Base-by-base conservation (phyloP, 1,139 yeast genomes). In the Blastobotrys raffinosifermentans region DNA sequence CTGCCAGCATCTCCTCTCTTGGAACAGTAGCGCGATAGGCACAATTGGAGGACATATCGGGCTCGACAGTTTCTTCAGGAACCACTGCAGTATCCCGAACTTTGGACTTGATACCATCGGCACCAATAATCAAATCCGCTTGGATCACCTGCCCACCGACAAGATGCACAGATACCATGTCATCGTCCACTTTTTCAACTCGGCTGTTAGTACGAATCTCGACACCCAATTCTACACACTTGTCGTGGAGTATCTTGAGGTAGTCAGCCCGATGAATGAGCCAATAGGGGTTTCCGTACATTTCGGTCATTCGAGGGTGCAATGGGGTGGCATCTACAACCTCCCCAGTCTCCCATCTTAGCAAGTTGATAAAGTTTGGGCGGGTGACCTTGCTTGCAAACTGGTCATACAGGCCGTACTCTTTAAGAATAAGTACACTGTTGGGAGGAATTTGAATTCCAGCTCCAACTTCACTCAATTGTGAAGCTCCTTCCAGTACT, bases 401-500 rank as follows among this genome's bases (percentile, higher is more conserved):
- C 18, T 50, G 41, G 34, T 55, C 50, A 43, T 46, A 38, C 36
- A 57, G 49, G 4, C 65, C 65, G 44, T 55, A 49, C n/a, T 50
- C 42, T 32, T 49, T 45, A 18, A 60, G 43, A 19, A 61, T 49
- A 19, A 54, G 46, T 14, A 54, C 44, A n/a, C 63, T 51, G 29
- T 59, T 58, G 11, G 65, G 65, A 5, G 64, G 65, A 20, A 60
- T 52, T 46, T 61, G 65, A 34, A 61, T 60, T 19, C 65, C 65
- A 8, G 68, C 69, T 9, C 69, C 69, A 8, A 64, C 66, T 48
- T 64, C 69, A n/a, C 66, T 64, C 10, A 61, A 49, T 29, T 45
- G 50, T 26, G 49, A 46, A 17, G 66, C 61, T 27, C 59, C 52
- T 46, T 64, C 69, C 25, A 60, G 52, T 11, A 64, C 49, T n/a